Evolutionary conservation across 352 stramenopile species (phyloP).

Genomic region (Pythium oligandrum): DNA sequence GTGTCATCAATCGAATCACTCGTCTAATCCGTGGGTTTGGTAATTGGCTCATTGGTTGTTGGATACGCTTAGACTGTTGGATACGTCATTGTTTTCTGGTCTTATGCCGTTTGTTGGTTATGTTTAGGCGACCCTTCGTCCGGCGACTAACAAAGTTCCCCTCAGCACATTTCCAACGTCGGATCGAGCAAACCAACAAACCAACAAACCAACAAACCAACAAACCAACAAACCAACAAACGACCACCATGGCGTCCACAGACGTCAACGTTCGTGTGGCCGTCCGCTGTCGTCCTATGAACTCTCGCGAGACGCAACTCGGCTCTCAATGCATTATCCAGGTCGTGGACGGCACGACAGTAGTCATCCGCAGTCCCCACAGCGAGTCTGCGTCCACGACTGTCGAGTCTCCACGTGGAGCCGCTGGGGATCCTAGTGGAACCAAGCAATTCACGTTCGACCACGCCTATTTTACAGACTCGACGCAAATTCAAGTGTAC

Average conservation of each 20-base stretch:
- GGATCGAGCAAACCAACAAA: neutral
- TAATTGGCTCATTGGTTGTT: no score
- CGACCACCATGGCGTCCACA: slow-evolving; percentile 23
- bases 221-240: neutral
- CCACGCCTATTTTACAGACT: slow-evolving; percentile 69
- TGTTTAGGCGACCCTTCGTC: no score
- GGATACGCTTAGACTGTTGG: no score
- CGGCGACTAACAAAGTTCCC: no score
- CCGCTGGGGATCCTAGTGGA: slow-evolving; percentile 1
- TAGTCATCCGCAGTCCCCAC: slow-evolving; percentile 40
- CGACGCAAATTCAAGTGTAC: slow-evolving; percentile 79
- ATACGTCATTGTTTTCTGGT: no score
- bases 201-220: neutral
- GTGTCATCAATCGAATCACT: no score
- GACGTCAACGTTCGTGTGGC: slow-evolving; percentile 89
- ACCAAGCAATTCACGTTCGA: slow-evolving; percentile 77
- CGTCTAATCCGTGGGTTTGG: no score
- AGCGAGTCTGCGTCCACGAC: slow-evolving; percentile 5
- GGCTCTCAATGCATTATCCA: slow-evolving; percentile 46
- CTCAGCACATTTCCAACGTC: neutral
- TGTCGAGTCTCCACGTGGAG: slow-evolving; percentile 11
- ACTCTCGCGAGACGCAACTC: slow-evolving; percentile 64
- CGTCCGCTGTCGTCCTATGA: slow-evolving; percentile 86
- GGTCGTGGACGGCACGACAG: slow-evolving; percentile 48
- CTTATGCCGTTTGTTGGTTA: no score